A percentile compares a stretch with the other conserved stretches of the same genome.
Evolutionary conservation across 2,329 filamentous ascomycete species (phyloP).

Genomic region (Penicillium concentricum): DNA sequence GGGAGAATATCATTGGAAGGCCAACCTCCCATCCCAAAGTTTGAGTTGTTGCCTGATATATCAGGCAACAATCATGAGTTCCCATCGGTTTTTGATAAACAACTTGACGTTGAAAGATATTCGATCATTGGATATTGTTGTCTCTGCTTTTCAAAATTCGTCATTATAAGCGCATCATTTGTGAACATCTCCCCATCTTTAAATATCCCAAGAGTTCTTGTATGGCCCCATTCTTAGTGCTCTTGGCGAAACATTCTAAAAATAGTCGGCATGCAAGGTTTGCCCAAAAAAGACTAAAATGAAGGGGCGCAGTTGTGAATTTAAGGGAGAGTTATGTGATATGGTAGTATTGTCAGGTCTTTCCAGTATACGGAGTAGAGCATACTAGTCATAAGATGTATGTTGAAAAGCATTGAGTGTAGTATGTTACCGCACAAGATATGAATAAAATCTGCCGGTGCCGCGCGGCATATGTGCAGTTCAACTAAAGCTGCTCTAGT

Average conservation of each 20-base stretch:
- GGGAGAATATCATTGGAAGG: too few relatives aligned
- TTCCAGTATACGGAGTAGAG: background rate
- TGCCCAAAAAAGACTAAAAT: background rate
- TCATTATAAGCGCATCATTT: too few relatives aligned
- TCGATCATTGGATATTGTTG: too few relatives aligned
- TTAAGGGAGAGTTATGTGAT: background rate
- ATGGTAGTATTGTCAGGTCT: too few relatives aligned
- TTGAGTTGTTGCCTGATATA: background rate
- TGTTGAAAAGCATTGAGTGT: too few relatives aligned
- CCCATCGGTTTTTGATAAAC: background rate
- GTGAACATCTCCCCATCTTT: background rate
- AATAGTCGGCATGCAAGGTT: background rate
- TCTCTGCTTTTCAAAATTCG: too few relatives aligned
- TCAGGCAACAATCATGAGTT: background rate
- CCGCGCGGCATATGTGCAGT: constrained; percentile 15
- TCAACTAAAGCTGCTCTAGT: background rate
- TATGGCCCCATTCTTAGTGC: background rate
- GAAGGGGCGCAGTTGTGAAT: background rate
- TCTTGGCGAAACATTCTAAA: background rate
- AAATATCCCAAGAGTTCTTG: background rate
- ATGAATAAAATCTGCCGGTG: background rate
- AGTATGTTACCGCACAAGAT: background rate
- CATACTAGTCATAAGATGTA: too few relatives aligned
- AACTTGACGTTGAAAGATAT: too few relatives aligned
- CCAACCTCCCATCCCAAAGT: too few relatives aligned